phyloP scores from a whole-genome alignment of 148 eudicot genomes.

The Simmondsia chinensis region DNA sequence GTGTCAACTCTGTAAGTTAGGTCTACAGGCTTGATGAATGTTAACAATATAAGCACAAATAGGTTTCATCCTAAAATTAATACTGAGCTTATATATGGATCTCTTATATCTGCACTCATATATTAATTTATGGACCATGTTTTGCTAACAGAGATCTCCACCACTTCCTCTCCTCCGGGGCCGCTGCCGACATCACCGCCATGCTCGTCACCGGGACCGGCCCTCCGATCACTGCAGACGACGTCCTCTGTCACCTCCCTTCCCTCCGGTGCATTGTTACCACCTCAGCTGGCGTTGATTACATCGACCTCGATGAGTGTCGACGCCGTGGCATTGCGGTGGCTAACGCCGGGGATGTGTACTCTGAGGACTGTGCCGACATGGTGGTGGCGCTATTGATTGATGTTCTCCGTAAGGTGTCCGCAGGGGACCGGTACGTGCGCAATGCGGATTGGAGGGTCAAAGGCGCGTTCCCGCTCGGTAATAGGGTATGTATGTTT shows the following conservation, averaged over 20 bases:
- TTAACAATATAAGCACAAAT: too few species aligned
- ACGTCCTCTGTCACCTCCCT: slow-evolving; percentile 24
- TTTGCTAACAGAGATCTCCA: neutral
- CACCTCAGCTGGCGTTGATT: slow-evolving; percentile 37
- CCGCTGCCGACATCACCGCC: slow-evolving; percentile 10
- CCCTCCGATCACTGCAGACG: slow-evolving; percentile 7
- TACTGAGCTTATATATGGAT: too few species aligned
- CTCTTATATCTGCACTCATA: too few species aligned
- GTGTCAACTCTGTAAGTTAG: too few species aligned
- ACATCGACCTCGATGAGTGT: slow-evolving; percentile 44
- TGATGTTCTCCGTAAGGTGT: slow-evolving; percentile 34
- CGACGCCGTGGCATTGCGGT: slow-evolving; percentile 40
- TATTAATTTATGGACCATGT: too few species aligned
- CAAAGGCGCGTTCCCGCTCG: too few species aligned
- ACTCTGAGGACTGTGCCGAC: slow-evolving; percentile 50
- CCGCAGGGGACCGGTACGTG: slow-evolving; percentile 29
- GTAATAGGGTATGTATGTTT: too few species aligned
- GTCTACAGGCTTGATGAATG: too few species aligned
- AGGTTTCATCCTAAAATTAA: too few species aligned
- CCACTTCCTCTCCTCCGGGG: slow-evolving; percentile 14
- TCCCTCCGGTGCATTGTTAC: slow-evolving; percentile 31
- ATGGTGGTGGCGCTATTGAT: slow-evolving; percentile 35
- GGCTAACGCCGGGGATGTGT: slow-evolving; percentile 18
- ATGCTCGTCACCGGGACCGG: neutral
- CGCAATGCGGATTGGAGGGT: too few species aligned